Conservation (phyloP, 2,329 filamentous ascomycete species). For the Aspergillus hiratsukae region DNA sequence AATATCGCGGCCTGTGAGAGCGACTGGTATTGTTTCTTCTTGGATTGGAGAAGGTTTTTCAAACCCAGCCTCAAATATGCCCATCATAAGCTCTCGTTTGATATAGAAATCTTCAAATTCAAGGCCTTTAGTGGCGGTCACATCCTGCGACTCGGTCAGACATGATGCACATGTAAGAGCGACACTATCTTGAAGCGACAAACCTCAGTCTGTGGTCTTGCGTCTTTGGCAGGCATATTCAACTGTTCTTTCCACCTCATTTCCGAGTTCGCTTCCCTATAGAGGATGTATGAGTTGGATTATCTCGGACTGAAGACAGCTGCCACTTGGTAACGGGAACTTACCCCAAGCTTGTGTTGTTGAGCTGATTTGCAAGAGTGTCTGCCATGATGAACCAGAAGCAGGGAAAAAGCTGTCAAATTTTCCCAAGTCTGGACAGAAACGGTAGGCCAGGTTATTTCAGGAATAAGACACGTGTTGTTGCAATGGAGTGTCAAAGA, state of each 20-base stretch:
- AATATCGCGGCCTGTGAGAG: slow-evolving; percentile 90
- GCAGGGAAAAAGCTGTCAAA: slow-evolving; percentile 5
- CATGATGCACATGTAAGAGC: slow-evolving; percentile 6
- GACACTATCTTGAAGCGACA: slow-evolving; percentile 8
- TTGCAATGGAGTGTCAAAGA: neutral
- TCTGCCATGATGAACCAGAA: slow-evolving; percentile 36
- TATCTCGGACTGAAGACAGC: slow-evolving; percentile 8
- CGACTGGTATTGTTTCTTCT: slow-evolving; percentile 97
- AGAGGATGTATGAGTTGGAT: slow-evolving; percentile 6
- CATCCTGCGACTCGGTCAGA: slow-evolving; percentile 61
- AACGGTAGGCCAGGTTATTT: neutral
- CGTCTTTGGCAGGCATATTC: slow-evolving; percentile 46
- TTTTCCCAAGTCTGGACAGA: neutral
- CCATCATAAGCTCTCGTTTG: slow-evolving; percentile 94
- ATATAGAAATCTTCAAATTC: slow-evolving; percentile 97
- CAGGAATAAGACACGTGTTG: neutral
- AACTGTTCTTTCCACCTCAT: slow-evolving; percentile 43
- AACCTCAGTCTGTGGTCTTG: slow-evolving; percentile 48
- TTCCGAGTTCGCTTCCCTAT: slow-evolving; percentile 38
- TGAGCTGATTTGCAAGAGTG: slow-evolving; percentile 43
- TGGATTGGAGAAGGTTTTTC: slow-evolving; percentile 98
- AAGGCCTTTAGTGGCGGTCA: slow-evolving; percentile 93
- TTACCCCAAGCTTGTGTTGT: slow-evolving; percentile 42
- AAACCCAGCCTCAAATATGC: slow-evolving; percentile 97
- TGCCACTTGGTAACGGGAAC: slow-evolving; percentile 7